phyloP scores from a whole-genome alignment of 306 rosid species.

The Inga laurina region DNA sequence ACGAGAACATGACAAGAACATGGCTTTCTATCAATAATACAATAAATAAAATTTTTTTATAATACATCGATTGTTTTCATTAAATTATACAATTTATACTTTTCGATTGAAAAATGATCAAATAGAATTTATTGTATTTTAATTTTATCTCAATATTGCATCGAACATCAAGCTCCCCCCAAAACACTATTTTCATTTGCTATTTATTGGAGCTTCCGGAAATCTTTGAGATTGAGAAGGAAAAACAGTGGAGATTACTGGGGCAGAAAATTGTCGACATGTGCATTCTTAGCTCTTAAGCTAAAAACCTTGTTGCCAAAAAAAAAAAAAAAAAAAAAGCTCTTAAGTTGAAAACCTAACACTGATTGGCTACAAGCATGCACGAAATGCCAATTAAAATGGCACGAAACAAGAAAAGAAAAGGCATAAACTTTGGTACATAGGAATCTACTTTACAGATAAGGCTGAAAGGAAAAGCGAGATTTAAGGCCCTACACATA shows the following conservation, averaged over 20 bases:
- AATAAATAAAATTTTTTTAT: no score
- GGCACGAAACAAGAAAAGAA: neutral
- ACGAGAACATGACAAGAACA: neutral
- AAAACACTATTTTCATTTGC: neutral
- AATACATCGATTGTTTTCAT: no score
- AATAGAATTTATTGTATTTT: no score
- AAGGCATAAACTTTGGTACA: conserved; percentile 15
- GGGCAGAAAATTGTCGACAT: neutral
- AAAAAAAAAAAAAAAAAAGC: no score
- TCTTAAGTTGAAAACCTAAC: neutral
- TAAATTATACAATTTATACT: no score
- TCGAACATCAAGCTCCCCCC: neutral
- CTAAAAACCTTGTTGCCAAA: no score
- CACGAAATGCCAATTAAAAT: neutral
- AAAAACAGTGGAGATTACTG: neutral
- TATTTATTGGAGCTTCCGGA: neutral
- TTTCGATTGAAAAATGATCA: no score
- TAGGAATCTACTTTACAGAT: conserved; percentile 36
- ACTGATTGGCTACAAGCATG: neutral
- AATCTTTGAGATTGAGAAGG: neutral
- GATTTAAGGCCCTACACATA: conserved; percentile 38
- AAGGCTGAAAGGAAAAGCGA: conserved; percentile 27
- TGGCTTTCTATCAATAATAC: neutral
- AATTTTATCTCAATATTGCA: no score
- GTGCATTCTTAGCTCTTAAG: neutral